Percentiles rank a stretch among this genome's conserved stretches.
These are phyloP conservation scores for Dipteronia dyeriana DNA, from an alignment of 345 rosid genomes.

Conservation along the genomic window DNA sequence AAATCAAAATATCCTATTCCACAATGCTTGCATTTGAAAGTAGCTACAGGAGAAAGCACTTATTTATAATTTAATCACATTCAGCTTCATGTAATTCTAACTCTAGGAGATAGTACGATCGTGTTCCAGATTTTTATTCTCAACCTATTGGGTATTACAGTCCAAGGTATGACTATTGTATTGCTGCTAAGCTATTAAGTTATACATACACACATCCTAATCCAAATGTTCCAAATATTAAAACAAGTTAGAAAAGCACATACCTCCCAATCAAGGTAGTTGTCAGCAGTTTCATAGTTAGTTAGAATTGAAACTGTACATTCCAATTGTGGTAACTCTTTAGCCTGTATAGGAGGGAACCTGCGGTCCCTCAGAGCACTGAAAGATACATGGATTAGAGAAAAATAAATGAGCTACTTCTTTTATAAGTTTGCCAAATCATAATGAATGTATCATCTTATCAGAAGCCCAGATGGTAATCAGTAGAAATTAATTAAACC, in stretches of 20 bases:
- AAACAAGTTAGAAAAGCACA: constrained; percentile 23
- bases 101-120: neutral
- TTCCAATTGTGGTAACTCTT: constrained; percentile 85
- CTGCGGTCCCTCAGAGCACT: constrained; percentile 98
- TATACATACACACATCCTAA: constrained; percentile 3
- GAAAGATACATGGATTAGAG: constrained; percentile 26
- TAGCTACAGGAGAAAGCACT: neutral
- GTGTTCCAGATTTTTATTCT: neutral
- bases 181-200: neutral
- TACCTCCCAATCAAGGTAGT: constrained; percentile 99
- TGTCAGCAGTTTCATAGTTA: constrained; percentile 74
- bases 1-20: neutral
- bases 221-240: constrained; percentile 4
- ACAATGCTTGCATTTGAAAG: neutral
- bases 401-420: neutral
- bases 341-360: constrained; percentile 90
- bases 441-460: neutral
- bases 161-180: neutral
- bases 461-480: neutral
- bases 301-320: constrained; percentile 91
- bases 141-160: neutral
- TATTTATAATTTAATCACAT: neutral
- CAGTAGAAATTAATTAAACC: neutral
- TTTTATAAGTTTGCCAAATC: neutral
- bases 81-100: neutral